A percentile compares a stretch with the other conserved stretches of the same genome.
phyloP scores from a whole-genome alignment of 148 eudicot species.

The Salicornia ramosissima region DNA sequence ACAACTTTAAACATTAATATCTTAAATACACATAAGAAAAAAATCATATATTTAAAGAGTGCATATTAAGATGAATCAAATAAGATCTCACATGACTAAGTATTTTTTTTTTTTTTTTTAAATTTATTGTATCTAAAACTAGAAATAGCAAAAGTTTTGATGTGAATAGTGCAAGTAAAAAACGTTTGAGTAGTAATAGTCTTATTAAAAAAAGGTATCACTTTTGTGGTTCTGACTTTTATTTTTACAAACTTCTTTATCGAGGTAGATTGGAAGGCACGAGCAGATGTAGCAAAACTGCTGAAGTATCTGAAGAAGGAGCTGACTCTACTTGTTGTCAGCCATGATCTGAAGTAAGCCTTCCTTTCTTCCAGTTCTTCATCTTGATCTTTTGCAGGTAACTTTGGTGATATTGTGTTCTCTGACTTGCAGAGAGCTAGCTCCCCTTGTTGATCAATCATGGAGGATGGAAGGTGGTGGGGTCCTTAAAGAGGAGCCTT shows the following conservation, averaged over 20 bases:
- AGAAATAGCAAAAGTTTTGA: too few species aligned
- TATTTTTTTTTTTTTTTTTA: too few species aligned
- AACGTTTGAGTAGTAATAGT: too few species aligned
- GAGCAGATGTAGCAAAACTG: conserved; percentile 89
- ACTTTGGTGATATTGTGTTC: conserved; percentile 16
- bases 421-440: conserved; percentile 61
- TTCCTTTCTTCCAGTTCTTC: not conserved
- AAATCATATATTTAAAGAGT: too few species aligned
- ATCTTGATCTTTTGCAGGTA: conserved; percentile 1
- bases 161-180: too few species aligned
- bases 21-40: too few species aligned
- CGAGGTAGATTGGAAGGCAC: conserved; percentile 90
- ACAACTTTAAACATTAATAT: too few species aligned
- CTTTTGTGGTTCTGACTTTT: conserved; percentile 6
- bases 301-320: conserved; percentile 76
- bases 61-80: too few species aligned
- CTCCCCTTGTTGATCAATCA: conserved; percentile 73
- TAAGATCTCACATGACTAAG: too few species aligned
- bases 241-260: conserved; percentile 11
- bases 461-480: conserved; percentile 98
- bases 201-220: not conserved
- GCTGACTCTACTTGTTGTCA: conserved; percentile 84
- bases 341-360: conserved; percentile 95
- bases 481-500: conserved; percentile 53
- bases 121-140: too few species aligned